These are phyloP conservation scores for Ceratobasidium sp. DNA, from an alignment of 1,284 basidiomycete genomes.

Conservation along the genomic window DNA sequence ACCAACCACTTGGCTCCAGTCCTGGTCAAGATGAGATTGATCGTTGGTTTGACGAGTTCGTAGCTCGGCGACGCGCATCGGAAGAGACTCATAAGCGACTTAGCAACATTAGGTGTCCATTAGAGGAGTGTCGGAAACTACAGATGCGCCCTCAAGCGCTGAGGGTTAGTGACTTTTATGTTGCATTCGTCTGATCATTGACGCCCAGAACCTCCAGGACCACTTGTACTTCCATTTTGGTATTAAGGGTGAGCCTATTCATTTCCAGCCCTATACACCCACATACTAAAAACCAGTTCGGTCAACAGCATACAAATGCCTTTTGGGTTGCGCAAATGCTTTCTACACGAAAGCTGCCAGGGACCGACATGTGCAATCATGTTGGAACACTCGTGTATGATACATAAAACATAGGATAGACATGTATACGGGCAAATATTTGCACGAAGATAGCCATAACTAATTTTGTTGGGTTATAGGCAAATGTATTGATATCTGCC, in stretches of 20 bases:
- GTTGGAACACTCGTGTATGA: no score
- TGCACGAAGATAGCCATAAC: no score
- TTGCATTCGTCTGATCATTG: background rate
- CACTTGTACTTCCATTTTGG: constrained; percentile 41
- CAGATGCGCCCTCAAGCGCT: constrained; percentile 33
- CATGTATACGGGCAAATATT: no score
- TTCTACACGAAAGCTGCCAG: no score
- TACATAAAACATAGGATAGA: no score
- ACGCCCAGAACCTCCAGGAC: constrained; percentile 1
- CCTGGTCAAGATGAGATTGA: constrained; percentile 26
- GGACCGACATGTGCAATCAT: no score
- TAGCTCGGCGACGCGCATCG: background rate
- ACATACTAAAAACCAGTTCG: no score
- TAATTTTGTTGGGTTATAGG: no score
- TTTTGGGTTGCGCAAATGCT: no score
- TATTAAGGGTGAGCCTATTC: constrained; percentile 31
- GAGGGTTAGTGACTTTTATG: background rate
- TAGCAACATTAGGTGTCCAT: constrained; percentile 5
- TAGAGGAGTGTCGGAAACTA: constrained; percentile 3
- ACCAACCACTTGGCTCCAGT: constrained; percentile 3
- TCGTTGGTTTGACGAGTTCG: constrained; percentile 30
- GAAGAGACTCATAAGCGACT: constrained; percentile 6
- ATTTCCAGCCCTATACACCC: no score
- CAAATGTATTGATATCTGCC: no score
- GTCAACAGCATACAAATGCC: no score